These are phyloP conservation scores for Fusarium euwallaceae DNA, from an alignment of 2,329 filamentous ascomycete genomes.

Conservation along the genomic window DNA sequence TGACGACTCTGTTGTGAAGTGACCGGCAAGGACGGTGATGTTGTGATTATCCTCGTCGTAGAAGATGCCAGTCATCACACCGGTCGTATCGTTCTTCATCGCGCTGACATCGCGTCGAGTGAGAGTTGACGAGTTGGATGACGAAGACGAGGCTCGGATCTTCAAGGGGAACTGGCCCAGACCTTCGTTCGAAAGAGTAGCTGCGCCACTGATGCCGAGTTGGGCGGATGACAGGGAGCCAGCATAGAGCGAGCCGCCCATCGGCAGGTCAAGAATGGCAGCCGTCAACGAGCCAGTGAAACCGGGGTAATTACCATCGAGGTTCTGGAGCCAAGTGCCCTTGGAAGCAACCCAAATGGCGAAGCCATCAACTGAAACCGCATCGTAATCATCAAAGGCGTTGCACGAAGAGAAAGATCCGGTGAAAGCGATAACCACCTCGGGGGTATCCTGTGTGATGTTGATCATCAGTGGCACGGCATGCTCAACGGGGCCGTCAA, in stretches of 20 bases:
- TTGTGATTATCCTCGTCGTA: slow-evolving; percentile 79
- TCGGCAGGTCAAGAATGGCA: slow-evolving; percentile 73
- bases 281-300: slow-evolving; percentile 81
- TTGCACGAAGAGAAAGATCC: slow-evolving; percentile 83
- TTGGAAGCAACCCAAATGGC: slow-evolving; percentile 92
- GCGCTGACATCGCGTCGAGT: slow-evolving; percentile 62
- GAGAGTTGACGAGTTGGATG: slow-evolving; percentile 53
- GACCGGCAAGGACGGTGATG: slow-evolving; percentile 88
- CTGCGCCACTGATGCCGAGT: slow-evolving; percentile 80
- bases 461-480: slow-evolving; percentile 87
- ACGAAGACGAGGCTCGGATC: slow-evolving; percentile 55
- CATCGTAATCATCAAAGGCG: slow-evolving; percentile 73
- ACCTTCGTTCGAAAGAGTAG: slow-evolving; percentile 68
- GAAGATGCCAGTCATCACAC: slow-evolving; percentile 84
- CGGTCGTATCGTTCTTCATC: slow-evolving; percentile 63
- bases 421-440: slow-evolving; percentile 82
- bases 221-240: slow-evolving; percentile 85
- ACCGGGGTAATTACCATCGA: slow-evolving; percentile 73
- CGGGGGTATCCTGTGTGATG: slow-evolving; percentile 74
- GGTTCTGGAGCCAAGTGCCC: slow-evolving; percentile 88
- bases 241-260: slow-evolving; percentile 77
- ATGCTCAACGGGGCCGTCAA: slow-evolving; percentile 81
- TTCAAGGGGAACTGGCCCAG: slow-evolving; percentile 71
- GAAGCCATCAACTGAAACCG: slow-evolving; percentile 78
- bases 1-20: slow-evolving; percentile 79